Evolutionary conservation across 768 basidiomycete genomes (phyloP).

Genomic region (Trametes cubensis): DNA sequence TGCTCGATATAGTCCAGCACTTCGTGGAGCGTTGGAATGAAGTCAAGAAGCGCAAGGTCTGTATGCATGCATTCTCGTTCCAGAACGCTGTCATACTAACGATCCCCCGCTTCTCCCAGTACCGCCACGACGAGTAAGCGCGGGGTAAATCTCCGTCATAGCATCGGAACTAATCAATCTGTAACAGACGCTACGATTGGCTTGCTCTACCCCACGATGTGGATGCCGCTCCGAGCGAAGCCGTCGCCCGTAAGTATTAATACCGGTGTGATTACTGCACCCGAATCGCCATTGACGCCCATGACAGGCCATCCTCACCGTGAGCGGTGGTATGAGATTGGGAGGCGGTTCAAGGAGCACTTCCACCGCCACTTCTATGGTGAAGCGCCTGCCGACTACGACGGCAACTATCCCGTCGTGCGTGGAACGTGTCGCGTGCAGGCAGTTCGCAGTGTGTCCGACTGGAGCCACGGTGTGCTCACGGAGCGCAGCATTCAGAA

Average conservation of each 20-base stretch:
- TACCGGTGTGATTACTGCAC: neutral
- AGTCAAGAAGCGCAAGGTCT: slow-evolving; percentile 79
- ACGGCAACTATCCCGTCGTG: slow-evolving; percentile 44
- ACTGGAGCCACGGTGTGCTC: slow-evolving; percentile 94
- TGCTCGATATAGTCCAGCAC: slow-evolving; percentile 91
- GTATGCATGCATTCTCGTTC: neutral
- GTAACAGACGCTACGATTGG: slow-evolving; percentile 55
- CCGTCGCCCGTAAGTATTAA: slow-evolving; percentile 54
- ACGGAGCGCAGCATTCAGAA: slow-evolving; percentile 92
- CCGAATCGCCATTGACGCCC: neutral
- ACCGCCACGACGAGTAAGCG: slow-evolving; percentile 50
- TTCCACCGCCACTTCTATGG: slow-evolving; percentile 49
- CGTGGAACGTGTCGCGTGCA: slow-evolving; percentile 70
- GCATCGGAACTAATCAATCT: neutral
- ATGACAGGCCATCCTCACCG: slow-evolving; percentile 67
- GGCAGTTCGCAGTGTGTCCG: slow-evolving; percentile 81
- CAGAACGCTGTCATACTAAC: neutral
- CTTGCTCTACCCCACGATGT: slow-evolving; percentile 81
- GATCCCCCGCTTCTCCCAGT: slow-evolving; percentile 21
- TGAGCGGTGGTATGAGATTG: slow-evolving; percentile 59
- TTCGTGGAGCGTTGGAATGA: slow-evolving; percentile 94
- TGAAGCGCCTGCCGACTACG: slow-evolving; percentile 34
- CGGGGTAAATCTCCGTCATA: neutral
- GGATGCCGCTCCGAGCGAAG: slow-evolving; percentile 61
- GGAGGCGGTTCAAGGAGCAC: slow-evolving; percentile 61